A percentile compares a stretch with the other conserved stretches of the same genome.
Evolutionary conservation across 345 rosid species (phyloP).

Genomic region (Brassica cretica): DNA sequence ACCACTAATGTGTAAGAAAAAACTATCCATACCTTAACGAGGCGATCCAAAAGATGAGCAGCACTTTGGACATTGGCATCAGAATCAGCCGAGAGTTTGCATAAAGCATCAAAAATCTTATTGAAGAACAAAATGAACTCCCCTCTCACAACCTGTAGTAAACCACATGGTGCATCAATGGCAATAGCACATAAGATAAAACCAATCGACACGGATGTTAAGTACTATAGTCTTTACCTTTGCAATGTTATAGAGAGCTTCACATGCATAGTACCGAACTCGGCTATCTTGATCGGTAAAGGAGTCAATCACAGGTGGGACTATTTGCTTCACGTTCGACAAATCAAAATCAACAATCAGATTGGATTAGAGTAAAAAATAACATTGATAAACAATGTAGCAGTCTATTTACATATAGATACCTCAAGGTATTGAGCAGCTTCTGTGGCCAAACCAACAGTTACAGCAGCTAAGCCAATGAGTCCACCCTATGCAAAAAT

Average conservation of each 20-base stretch:
- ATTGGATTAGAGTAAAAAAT: neutral
- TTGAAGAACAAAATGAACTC: constrained; percentile 95
- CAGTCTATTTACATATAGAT: constrained; percentile 3
- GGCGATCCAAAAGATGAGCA: constrained; percentile 97
- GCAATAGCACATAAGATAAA: constrained; percentile 2
- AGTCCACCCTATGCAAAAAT: constrained; percentile 68
- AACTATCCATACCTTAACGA: constrained; percentile 68
- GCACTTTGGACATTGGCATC: constrained; percentile 99
- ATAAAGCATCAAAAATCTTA: constrained; percentile 91
- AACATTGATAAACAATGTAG: neutral
- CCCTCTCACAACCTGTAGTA: constrained; percentile 92
- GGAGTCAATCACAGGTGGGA: constrained; percentile 85
- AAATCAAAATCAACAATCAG: constrained; percentile 19
- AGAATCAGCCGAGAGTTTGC: constrained; percentile 97
- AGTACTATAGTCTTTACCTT: constrained; percentile 49
- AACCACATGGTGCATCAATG: constrained; percentile 13
- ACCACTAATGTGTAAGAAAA: neutral
- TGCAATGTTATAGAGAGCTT: constrained; percentile 97
- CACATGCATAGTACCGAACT: constrained; percentile 98
- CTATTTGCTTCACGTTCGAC: constrained; percentile 74
- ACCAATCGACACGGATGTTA: neutral
- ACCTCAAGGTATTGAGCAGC: constrained; percentile 98
- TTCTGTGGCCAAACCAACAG: constrained; percentile 85
- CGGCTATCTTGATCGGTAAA: constrained; percentile 96
- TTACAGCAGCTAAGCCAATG: constrained; percentile 93